Evolutionary conservation across 148 eudicot genomes (phyloP).

Genomic region (Arbutus unedo): DNA sequence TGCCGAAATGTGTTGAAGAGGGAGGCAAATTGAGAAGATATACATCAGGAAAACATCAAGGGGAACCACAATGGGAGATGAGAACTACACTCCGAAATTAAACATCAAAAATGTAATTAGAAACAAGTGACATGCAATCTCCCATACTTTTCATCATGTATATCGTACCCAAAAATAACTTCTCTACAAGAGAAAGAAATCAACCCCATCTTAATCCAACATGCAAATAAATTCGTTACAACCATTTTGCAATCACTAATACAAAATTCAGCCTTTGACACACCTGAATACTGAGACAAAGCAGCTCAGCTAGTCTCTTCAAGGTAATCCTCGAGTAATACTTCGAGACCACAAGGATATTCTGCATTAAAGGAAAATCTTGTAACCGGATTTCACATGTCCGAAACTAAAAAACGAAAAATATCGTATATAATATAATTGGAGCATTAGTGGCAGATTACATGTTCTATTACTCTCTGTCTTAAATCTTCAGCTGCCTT

Average conservation of each 20-base stretch:
- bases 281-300: conserved; percentile 78
- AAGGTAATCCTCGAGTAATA: conserved; percentile 81
- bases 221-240: not conserved
- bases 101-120: not conserved
- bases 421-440: not conserved
- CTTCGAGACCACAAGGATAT: conserved; percentile 84
- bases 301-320: conserved; percentile 75
- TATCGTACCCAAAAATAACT: not conserved
- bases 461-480: conserved; percentile 93
- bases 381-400: not conserved
- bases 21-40: not conserved
- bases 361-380: conserved; percentile 40
- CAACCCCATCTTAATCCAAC: not conserved
- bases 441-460: conserved; percentile 27
- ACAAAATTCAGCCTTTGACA: conserved; percentile 1
- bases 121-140: not conserved
- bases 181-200: not conserved
- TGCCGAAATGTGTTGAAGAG: not conserved
- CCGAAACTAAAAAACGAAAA: not conserved
- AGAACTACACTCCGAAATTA: not conserved
- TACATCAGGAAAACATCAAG: not conserved
- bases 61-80: not conserved
- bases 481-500: conserved; percentile 91
- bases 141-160: not conserved
- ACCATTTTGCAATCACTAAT: not conserved